A percentile compares a stretch with the other conserved stretches of the same genome.
These are phyloP conservation scores for Anaeromyces robustus DNA, from an alignment of 192 early-diverging fungal genomes.

Conservation along the genomic window DNA sequence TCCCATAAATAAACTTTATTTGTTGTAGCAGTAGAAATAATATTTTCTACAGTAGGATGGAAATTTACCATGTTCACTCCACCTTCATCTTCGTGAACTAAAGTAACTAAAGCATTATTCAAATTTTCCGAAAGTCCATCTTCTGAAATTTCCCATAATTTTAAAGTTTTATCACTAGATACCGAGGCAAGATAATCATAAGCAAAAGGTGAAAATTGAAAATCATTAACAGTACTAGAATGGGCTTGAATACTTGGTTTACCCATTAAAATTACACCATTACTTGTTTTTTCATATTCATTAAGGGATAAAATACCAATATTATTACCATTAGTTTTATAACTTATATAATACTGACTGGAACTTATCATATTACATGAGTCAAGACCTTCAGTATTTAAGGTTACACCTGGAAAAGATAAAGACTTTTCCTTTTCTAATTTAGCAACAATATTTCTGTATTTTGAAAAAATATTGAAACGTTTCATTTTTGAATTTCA, in stretches of 20 bases:
- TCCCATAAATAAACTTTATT: constrained; percentile 33
- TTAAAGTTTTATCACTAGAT: neutral
- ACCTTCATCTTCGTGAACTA: neutral
- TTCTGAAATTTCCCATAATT: neutral
- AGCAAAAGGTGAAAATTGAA: neutral
- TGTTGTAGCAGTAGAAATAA: constrained; percentile 21
- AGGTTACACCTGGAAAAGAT: neutral
- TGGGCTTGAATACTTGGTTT: neutral
- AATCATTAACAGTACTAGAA: neutral
- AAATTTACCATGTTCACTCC: constrained; percentile 19
- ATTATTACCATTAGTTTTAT: neutral
- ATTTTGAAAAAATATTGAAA: neutral
- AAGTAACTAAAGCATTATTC: neutral
- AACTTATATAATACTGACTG: neutral
- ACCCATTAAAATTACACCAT: neutral
- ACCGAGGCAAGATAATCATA: neutral
- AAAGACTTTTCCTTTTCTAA: neutral
- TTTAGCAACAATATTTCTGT: neutral
- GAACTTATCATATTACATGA: neutral
- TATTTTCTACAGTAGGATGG: constrained; percentile 28
- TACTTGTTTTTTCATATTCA: neutral
- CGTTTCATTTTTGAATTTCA: neutral
- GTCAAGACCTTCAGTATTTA: neutral
- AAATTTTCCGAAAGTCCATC: neutral
- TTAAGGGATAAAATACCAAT: neutral